Evolutionary conservation across 192 early-diverging fungal species (phyloP), one percentile per base, ranked within the genome.

Genomic region (Backusella westeae): DNA sequence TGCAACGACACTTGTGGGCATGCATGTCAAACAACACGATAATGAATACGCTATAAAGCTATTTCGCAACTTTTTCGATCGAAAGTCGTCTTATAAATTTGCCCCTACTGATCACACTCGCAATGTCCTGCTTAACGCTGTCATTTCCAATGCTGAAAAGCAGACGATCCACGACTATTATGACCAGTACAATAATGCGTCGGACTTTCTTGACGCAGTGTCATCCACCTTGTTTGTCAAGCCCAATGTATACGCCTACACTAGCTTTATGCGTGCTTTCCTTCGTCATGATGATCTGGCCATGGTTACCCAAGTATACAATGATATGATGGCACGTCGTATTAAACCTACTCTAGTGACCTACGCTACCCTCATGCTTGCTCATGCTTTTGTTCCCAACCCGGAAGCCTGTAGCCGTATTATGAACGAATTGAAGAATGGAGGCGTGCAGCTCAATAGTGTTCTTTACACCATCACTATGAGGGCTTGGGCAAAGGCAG

Each of bases 291-390:
- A 78, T 41, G 70, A 78, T 32, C 56, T 80, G 23, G 34, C 15
- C 5, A 73, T 76, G 56, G 80, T 81, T 6, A 69, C 69, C 53
- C 44, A 77, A 26, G 72, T 83, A 15, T 81, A 79, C 74, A 26
- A 72, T 41, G 80, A 83, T 39, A 85, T 85, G 82, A 34, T 69
- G 4, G 15, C 67, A 44, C 74, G 56, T 7, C 9, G 72, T 9
- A 53, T 85, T 32, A 71, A 52, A 12, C 79, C 82, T 14, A 75
- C 77, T n/a, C 23, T 79, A 15, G 72, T 76, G 5, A 85, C 84
- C 0, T 83, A 78, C 76, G 66, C 73, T 7, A 81, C 73, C 29
- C 49, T 85, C 15, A 83, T 85, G 77, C 75, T 81, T n/a, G 84
- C 82, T 8, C 75, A 76, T 71, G 79, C 80, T 39, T 79, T 78